These are phyloP conservation scores for Vigna angularis DNA, from an alignment of 306 rosid genomes.

Conservation along the genomic window DNA sequence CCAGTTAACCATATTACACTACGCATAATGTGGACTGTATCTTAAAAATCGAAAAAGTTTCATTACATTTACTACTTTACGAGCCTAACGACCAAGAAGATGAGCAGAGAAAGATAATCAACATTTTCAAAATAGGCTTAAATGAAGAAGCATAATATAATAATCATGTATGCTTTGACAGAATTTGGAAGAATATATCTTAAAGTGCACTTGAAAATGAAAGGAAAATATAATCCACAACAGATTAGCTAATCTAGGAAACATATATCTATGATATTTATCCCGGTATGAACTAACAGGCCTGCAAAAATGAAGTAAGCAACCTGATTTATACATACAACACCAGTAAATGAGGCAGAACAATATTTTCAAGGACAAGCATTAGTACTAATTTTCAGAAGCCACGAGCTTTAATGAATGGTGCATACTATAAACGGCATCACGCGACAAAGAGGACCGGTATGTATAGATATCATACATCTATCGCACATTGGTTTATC, in stretches of 20 bases:
- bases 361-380: constrained; percentile 43
- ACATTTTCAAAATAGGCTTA: neutral
- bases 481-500: constrained; percentile 51
- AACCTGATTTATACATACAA: constrained; percentile 48
- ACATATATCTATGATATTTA: constrained; percentile 45
- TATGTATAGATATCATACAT: constrained; percentile 68
- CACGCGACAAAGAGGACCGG: constrained; percentile 55
- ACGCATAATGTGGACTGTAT: neutral
- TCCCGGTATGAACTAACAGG: constrained; percentile 44
- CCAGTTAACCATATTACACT: neutral
- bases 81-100: neutral
- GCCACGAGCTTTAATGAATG: constrained; percentile 61
- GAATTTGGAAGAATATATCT: constrained; percentile 19
- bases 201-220: neutral
- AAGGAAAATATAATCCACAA: constrained; percentile 34
- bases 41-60: neutral
- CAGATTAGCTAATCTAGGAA: constrained; percentile 43
- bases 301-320: constrained; percentile 46
- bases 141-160: neutral
- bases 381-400: constrained; percentile 48
- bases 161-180: neutral
- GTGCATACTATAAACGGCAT: constrained; percentile 64
- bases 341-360: constrained; percentile 44
- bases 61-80: neutral
- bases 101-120: neutral